Conservation (phyloP, 169 alveolate species). For the Eimeria sp. region DNA sequence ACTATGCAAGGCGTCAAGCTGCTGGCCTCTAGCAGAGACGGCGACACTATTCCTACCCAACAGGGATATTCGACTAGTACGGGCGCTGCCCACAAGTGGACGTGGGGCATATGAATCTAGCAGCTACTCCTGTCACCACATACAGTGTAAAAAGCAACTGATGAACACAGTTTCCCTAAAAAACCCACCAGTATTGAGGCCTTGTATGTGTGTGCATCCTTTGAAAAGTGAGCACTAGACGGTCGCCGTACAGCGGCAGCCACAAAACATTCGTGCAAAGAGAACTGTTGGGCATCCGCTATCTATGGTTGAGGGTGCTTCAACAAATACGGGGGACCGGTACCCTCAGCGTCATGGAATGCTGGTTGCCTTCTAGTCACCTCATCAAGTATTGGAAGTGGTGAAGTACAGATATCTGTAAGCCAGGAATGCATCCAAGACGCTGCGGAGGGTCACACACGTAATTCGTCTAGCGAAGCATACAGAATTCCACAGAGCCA, state of each 20-base stretch:
- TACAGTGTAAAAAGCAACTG: too few relatives aligned
- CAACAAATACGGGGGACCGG: not conserved
- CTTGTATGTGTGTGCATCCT: not conserved
- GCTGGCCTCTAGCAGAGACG: too few relatives aligned
- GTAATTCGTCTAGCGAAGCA: not conserved
- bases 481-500: not conserved
- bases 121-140: not conserved
- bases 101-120: not conserved
- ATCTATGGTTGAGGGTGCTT: not conserved
- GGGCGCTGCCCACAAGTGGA: too few relatives aligned
- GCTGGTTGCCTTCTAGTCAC: not conserved
- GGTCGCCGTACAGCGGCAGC: not conserved
- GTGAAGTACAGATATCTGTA: constrained; percentile 66
- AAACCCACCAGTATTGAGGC: not conserved
- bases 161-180: not conserved
- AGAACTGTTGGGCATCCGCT: too few relatives aligned
- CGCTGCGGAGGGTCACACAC: constrained; percentile 16
- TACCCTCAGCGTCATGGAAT: not conserved
- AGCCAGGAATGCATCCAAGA: constrained; percentile 62
- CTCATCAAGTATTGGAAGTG: constrained; percentile 47
- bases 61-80: too few relatives aligned
- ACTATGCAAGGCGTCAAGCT: not conserved
- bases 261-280: not conserved
- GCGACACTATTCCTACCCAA: not conserved
- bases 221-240: not conserved